These are phyloP conservation scores for Astraeus odoratus DNA, from an alignment of 768 basidiomycete genomes.

Conservation along the genomic window DNA sequence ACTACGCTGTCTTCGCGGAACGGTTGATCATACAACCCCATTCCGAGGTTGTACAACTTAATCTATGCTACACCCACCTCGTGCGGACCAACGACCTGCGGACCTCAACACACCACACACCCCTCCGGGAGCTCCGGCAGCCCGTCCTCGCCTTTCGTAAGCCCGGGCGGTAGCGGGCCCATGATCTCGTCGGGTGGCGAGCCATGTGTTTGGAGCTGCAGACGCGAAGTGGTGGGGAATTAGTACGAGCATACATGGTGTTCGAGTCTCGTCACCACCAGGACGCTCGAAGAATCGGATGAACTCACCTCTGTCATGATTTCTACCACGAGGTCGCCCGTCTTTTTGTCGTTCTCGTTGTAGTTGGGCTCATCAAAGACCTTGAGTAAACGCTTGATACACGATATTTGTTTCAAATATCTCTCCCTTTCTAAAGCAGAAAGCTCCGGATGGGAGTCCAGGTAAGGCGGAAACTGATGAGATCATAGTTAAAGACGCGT, in stretches of 20 bases:
- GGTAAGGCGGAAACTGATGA: slow-evolving; percentile 81
- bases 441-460: slow-evolving; percentile 51
- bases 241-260: neutral
- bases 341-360: slow-evolving; percentile 44
- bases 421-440: slow-evolving; percentile 53
- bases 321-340: slow-evolving; percentile 44
- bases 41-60: no score
- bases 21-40: no score
- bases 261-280: neutral
- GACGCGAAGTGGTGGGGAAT: neutral
- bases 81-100: neutral
- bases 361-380: slow-evolving; percentile 61
- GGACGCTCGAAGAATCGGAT: neutral
- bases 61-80: neutral
- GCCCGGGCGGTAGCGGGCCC: slow-evolving; percentile 75
- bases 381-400: slow-evolving; percentile 51
- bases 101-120: slow-evolving; percentile 8
- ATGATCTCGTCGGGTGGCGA: slow-evolving; percentile 77
- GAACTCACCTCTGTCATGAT: slow-evolving; percentile 66
- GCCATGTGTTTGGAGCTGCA: slow-evolving; percentile 74
- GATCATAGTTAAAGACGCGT: neutral
- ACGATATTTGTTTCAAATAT: slow-evolving; percentile 53
- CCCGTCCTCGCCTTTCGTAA: slow-evolving; percentile 49
- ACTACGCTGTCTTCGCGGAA: no score
- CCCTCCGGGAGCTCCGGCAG: slow-evolving; percentile 36